A percentile compares a stretch with the other conserved stretches of the same genome.
Conservation (phyloP, 352 stramenopile species). For the Globisporangium camurandrum region DNA sequence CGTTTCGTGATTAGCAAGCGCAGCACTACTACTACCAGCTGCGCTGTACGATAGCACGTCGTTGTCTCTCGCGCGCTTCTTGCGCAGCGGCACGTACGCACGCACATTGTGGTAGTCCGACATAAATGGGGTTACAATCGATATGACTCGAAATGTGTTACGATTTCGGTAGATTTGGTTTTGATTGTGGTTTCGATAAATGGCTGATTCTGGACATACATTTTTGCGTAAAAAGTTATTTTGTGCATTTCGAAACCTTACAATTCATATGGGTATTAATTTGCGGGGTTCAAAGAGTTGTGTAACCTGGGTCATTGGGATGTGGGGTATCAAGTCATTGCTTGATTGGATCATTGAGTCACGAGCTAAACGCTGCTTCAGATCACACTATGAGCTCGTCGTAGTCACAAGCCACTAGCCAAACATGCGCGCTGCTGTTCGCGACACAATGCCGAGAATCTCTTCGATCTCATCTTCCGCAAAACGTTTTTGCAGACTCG, state of each 20-base stretch:
- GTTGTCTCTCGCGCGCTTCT: constrained; percentile 17
- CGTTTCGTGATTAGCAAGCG: too few relatives aligned
- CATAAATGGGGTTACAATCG: not conserved
- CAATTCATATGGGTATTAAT: too few relatives aligned
- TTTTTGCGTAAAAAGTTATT: too few relatives aligned
- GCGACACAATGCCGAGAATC: constrained; percentile 83
- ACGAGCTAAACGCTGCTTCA: too few relatives aligned
- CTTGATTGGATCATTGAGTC: too few relatives aligned
- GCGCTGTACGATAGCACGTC: constrained; percentile 2
- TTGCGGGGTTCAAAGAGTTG: too few relatives aligned
- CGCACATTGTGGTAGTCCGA: not conserved
- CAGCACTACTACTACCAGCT: not conserved
- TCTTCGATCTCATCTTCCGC: constrained; percentile 88
- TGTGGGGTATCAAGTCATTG: too few relatives aligned
- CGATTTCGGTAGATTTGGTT: too few relatives aligned
- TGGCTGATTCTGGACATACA: too few relatives aligned
- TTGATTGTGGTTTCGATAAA: constrained; percentile 4
- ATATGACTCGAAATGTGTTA: not conserved
- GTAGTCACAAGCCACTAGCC: constrained; percentile 19
- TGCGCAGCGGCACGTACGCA: constrained; percentile 34
- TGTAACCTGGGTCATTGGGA: too few relatives aligned
- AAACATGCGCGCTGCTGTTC: constrained; percentile 84
- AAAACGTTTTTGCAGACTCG: constrained; percentile 84
- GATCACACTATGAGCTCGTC: too few relatives aligned
- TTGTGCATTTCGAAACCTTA: too few relatives aligned